Conservation (phyloP, 345 rosid genomes). For the Eucalyptus regnans region DNA sequence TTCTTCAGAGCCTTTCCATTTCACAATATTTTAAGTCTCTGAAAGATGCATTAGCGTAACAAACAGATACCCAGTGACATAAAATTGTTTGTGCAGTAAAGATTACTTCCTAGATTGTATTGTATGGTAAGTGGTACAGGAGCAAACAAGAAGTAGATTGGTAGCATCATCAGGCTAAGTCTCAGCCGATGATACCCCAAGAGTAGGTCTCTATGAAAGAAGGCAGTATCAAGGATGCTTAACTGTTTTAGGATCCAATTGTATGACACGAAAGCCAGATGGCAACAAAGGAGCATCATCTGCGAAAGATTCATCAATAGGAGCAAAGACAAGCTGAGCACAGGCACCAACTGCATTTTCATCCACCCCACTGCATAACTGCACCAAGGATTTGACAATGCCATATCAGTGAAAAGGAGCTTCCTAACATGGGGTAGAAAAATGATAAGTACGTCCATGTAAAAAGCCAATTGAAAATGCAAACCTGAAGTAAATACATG, state of each 20-base stretch:
- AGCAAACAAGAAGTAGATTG: not conserved
- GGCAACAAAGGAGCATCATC: conserved; percentile 92
- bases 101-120: not conserved
- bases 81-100: not conserved
- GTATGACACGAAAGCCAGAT: conserved; percentile 90
- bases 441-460: not conserved
- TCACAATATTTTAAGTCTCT: not conserved
- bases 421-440: not conserved
- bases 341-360: conserved; percentile 84
- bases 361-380: conserved; percentile 88
- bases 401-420: not conserved
- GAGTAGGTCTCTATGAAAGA: not conserved
- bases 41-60: not conserved
- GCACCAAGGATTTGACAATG: not conserved
- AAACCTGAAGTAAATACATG: conserved; percentile 90
- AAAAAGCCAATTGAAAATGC: not conserved
- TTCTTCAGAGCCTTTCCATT: not conserved
- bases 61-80: not conserved
- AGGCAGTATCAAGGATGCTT: conserved; percentile 5
- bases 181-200: not conserved
- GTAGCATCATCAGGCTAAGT: not conserved
- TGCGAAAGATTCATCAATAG: conserved; percentile 94
- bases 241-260: conserved; percentile 72
- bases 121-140: not conserved
- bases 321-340: conserved; percentile 96